A percentile compares a stretch with the other conserved stretches of the same genome.
phyloP scores from a whole-genome alignment of 2,329 filamentous ascomycete species.

The Coleophoma crateriformis region DNA sequence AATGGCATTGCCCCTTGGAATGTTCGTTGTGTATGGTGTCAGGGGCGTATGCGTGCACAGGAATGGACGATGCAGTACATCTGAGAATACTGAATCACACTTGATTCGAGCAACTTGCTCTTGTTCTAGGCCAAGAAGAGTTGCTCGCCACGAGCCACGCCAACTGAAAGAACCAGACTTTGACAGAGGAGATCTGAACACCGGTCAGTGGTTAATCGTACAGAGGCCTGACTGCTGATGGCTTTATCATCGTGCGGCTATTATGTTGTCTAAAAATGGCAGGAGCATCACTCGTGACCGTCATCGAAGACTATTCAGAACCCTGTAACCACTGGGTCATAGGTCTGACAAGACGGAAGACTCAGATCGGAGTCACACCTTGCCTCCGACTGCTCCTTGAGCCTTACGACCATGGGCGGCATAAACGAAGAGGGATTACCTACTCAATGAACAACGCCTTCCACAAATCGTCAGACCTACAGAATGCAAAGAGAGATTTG shows the following conservation, averaged over 20 bases:
- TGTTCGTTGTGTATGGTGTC: conserved; percentile 59
- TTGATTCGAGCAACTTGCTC: conserved; percentile 51
- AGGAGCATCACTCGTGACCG: too few relatives aligned
- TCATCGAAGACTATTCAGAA: too few relatives aligned
- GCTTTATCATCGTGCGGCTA: too few relatives aligned
- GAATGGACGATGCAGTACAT: conserved; percentile 85
- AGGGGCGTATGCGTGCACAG: conserved; percentile 76
- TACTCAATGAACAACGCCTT: conserved; percentile 80
- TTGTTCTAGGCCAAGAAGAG: conserved; percentile 57
- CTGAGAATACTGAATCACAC: conserved; percentile 80
- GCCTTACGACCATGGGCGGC: too few relatives aligned
- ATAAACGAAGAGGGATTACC: conserved; percentile 33
- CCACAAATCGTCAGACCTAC: conserved; percentile 82
- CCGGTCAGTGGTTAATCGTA: background rate
- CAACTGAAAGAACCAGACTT: conserved; percentile 41
- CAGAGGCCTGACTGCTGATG: too few relatives aligned
- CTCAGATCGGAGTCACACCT: too few relatives aligned
- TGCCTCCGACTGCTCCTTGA: too few relatives aligned
- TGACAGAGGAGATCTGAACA: conserved; percentile 18
- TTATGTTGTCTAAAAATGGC: too few relatives aligned
- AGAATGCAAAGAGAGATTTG: conserved; percentile 82
- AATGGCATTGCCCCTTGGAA: conserved; percentile 71
- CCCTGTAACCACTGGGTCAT: too few relatives aligned
- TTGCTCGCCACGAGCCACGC: conserved; percentile 81
- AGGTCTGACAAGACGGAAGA: too few relatives aligned